phyloP scores from a whole-genome alignment of 805 yeast species.

The Yarrowia porcina region DNA sequence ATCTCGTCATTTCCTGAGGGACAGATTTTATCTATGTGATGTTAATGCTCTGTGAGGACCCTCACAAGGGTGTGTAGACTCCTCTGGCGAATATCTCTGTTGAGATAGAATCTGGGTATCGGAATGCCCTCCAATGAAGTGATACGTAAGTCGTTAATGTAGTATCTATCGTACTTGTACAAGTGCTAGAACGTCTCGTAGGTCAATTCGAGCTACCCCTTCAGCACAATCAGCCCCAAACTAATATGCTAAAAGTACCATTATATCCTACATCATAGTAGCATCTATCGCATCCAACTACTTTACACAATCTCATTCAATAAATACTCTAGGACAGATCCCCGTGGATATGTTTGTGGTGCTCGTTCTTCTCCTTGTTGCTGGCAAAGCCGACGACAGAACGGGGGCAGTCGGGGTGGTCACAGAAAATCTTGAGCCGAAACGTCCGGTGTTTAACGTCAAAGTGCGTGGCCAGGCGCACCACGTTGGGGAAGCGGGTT shows the following conservation, averaged over 20 bases:
- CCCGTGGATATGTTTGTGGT: background rate
- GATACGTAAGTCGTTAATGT: too few species aligned
- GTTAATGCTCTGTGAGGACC: too few species aligned
- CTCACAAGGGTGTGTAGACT: too few species aligned
- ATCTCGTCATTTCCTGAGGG: too few species aligned
- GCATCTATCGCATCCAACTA: too few species aligned
- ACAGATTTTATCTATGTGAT: too few species aligned
- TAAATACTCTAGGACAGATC: background rate
- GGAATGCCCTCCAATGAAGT: too few species aligned
- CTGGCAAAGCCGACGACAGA: background rate
- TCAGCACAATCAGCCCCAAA: too few species aligned
- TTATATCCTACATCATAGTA: too few species aligned
- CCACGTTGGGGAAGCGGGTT: background rate
- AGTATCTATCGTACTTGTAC: background rate
- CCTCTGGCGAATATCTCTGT: too few species aligned
- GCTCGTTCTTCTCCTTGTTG: constrained; percentile 10
- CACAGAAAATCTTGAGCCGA: background rate
- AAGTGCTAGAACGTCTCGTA: background rate
- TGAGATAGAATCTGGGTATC: too few species aligned
- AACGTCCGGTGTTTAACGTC: constrained; percentile 2
- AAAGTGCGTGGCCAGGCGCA: background rate
- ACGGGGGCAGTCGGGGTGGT: background rate
- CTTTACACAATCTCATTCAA: background rate
- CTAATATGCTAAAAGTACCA: too few species aligned
- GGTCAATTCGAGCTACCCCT: background rate